phyloP scores from a whole-genome alignment of 2,329 filamentous ascomycete species.

The Mycogone perniciosa region DNA sequence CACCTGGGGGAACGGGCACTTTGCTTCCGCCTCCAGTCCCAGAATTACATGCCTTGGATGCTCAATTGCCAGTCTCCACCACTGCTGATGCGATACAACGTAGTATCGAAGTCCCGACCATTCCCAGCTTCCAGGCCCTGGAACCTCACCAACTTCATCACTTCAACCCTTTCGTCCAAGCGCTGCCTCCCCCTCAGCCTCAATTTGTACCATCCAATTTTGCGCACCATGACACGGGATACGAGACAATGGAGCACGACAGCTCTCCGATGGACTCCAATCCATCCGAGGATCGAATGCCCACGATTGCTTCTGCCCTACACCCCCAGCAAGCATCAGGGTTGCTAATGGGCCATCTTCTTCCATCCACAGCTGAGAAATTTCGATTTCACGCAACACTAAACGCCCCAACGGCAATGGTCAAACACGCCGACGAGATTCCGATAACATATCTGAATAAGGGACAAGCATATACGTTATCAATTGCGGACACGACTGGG shows the following conservation, averaged over 20 bases:
- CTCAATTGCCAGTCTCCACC: constrained; percentile 72
- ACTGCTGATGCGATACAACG: constrained; percentile 59
- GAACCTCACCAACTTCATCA: constrained; percentile 57
- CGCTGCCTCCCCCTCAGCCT: constrained; percentile 47
- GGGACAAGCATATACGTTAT: constrained; percentile 86
- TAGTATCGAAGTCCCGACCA: constrained; percentile 53
- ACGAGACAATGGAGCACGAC: constrained; percentile 73
- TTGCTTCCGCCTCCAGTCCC: constrained; percentile 78
- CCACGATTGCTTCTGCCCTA: constrained; percentile 54
- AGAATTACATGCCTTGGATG: constrained; percentile 71
- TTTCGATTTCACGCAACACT: constrained; percentile 88
- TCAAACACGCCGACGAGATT: constrained; percentile 81
- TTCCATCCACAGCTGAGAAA: constrained; percentile 56
- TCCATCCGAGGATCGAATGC: constrained; percentile 43
- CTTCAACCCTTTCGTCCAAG: constrained; percentile 65
- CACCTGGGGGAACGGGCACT: constrained; percentile 71
- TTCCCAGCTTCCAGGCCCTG: constrained; percentile 60
- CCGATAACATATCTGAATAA: constrained; percentile 98
- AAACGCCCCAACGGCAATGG: constrained; percentile 94
- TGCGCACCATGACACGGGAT: constrained; percentile 71
- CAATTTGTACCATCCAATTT: constrained; percentile 74
- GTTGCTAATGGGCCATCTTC: constrained; percentile 37
- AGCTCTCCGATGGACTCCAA: constrained; percentile 59
- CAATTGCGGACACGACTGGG: constrained; percentile 70
- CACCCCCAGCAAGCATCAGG: constrained; percentile 45